phyloP scores from a whole-genome alignment of 176 grass and related monocot genomes.

The Chrysopogon serrulatus region DNA sequence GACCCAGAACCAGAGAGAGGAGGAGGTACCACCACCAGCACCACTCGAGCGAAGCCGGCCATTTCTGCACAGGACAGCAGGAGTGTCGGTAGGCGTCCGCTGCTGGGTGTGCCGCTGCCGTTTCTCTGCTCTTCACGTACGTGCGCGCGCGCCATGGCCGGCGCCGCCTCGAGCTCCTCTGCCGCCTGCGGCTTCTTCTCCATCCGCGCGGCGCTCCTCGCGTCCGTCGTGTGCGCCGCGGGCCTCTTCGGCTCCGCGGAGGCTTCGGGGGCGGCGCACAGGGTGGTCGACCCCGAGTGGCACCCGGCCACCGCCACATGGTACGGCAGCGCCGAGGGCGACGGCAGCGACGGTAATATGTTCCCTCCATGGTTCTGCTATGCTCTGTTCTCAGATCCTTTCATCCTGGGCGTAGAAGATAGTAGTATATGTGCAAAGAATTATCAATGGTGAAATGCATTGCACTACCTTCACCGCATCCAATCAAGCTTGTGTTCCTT shows the following conservation, averaged over 20 bases:
- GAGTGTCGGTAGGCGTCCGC: background rate
- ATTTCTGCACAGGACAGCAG: background rate
- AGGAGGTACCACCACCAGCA: background rate
- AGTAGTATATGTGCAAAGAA: background rate
- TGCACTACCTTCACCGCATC: background rate
- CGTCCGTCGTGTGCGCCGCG: background rate
- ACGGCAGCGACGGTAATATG: slow-evolving; percentile 79
- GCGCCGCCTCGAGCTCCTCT: background rate
- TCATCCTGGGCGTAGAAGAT: background rate
- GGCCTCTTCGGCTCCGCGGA: slow-evolving; percentile 11
- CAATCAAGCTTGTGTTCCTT: background rate
- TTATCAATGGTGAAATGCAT: background rate
- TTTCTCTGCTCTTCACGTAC: background rate
- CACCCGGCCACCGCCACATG: slow-evolving; percentile 90
- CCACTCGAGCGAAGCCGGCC: background rate
- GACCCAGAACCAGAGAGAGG: background rate
- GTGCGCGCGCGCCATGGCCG: slow-evolving; percentile 1
- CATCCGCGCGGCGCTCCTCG: background rate
- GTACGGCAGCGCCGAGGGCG: slow-evolving; percentile 86
- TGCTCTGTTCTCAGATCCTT: background rate
- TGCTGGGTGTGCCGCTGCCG: background rate
- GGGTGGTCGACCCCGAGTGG: slow-evolving; percentile 77
- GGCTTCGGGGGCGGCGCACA: slow-evolving; percentile 24
- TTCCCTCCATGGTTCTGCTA: background rate
- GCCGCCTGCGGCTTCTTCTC: background rate